Evolutionary conservation across 2,329 filamentous ascomycete species (phyloP).

Genomic region (Alternaria consortialis): DNA sequence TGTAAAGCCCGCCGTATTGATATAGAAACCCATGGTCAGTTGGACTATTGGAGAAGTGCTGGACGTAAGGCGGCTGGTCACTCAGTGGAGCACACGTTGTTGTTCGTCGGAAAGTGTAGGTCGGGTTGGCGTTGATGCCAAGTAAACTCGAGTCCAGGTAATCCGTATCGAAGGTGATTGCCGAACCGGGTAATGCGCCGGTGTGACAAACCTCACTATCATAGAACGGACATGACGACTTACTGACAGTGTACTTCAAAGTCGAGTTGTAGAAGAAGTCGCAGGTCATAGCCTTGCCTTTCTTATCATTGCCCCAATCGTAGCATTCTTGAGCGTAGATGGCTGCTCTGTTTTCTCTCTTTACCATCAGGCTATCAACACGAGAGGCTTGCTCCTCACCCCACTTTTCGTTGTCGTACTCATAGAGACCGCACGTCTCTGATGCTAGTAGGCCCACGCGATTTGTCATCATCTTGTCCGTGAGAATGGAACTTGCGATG

Average conservation of each 20-base stretch:
- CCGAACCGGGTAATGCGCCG: neutral
- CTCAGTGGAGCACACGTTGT: neutral
- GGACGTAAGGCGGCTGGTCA: neutral
- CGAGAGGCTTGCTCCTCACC: neutral
- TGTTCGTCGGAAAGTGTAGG: neutral
- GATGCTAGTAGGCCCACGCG: neutral
- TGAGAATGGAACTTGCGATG: neutral
- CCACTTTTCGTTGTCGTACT: neutral
- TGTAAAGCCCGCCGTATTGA: neutral
- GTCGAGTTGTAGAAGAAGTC: neutral
- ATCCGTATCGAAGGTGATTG: neutral
- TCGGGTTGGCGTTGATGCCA: neutral
- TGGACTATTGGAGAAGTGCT: neutral
- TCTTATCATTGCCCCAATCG: neutral
- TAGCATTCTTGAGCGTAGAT: neutral
- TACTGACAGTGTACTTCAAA: neutral
- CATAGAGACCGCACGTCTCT: neutral
- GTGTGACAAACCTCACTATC: neutral
- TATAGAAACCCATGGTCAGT: neutral
- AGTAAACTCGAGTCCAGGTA: neutral
- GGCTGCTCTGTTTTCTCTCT: neutral
- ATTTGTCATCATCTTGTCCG: neutral
- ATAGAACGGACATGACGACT: no score
- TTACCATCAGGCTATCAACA: neutral
- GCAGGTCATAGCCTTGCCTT: neutral